These are phyloP conservation scores for Suhomyces anneliseae DNA, from an alignment of 1,139 yeast genomes.

Conservation along the genomic window DNA sequence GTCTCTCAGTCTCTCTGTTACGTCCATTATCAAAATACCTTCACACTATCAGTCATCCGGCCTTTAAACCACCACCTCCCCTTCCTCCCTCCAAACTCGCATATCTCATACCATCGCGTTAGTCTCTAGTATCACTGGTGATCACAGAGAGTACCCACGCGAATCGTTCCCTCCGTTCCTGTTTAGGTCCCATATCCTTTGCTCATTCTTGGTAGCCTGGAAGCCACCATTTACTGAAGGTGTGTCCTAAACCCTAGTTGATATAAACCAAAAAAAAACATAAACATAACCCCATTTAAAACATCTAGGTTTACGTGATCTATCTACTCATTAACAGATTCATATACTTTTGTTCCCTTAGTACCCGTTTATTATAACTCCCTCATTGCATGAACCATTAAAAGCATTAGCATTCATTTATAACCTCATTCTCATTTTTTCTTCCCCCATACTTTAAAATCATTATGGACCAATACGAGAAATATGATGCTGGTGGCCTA, in stretches of 20 bases:
- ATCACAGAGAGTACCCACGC: slow-evolving; percentile 2
- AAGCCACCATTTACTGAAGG: no score
- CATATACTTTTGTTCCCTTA: background rate
- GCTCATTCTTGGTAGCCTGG: no score
- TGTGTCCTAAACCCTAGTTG: no score
- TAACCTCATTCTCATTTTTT: background rate
- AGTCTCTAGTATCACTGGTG: slow-evolving; percentile 7
- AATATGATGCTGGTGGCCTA: slow-evolving; percentile 62
- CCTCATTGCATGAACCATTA: background rate
- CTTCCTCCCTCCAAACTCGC: background rate
- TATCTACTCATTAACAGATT: background rate
- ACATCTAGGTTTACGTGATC: no score
- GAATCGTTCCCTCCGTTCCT: background rate
- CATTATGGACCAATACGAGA: slow-evolving; percentile 46
- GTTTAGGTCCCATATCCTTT: no score
- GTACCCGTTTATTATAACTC: background rate
- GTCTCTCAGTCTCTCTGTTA: background rate
- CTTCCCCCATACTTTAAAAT: background rate
- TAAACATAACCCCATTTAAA: no score
- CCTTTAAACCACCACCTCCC: background rate
- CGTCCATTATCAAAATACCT: background rate
- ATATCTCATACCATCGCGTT: background rate
- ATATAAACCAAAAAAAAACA: no score
- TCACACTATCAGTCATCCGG: background rate
- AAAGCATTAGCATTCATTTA: background rate